These are phyloP conservation scores for Voacanga thouarsii DNA, from an alignment of 257 asterid species.

Conservation along the genomic window DNA sequence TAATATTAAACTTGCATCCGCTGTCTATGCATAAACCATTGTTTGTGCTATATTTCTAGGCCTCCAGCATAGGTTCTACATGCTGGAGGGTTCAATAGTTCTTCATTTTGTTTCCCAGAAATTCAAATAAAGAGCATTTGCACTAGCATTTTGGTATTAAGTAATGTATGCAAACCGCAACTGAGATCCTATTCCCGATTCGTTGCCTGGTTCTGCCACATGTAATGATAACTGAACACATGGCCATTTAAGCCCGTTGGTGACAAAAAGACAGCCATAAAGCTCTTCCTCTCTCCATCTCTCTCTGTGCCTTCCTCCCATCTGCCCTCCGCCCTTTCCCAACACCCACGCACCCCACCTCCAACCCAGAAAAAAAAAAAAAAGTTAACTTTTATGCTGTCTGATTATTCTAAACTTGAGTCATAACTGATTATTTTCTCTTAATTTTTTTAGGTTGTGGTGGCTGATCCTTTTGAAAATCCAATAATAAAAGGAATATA, in stretches of 20 bases:
- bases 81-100: not conserved
- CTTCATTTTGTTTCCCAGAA: not conserved
- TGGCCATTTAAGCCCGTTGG: not conserved
- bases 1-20: not conserved
- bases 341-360: too few species aligned
- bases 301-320: too few species aligned
- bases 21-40: too few species aligned
- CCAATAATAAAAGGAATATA: conserved; percentile 52
- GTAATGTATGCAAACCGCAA: not conserved
- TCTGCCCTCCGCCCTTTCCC: too few species aligned
- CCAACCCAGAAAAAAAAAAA: too few species aligned
- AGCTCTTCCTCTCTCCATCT: too few species aligned
- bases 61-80: not conserved
- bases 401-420: not conserved
- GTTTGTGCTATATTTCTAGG: not conserved
- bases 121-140: not conserved
- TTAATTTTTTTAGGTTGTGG: conserved; percentile 42
- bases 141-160: not conserved
- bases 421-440: conserved; percentile 2
- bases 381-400: not conserved
- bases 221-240: not conserved
- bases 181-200: not conserved
- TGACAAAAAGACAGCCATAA: not conserved
- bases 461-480: conserved; percentile 62
- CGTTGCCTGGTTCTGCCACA: not conserved